Conservation (phyloP, 352 stramenopile genomes). For the Phytophthora fragariaefolia region DNA sequence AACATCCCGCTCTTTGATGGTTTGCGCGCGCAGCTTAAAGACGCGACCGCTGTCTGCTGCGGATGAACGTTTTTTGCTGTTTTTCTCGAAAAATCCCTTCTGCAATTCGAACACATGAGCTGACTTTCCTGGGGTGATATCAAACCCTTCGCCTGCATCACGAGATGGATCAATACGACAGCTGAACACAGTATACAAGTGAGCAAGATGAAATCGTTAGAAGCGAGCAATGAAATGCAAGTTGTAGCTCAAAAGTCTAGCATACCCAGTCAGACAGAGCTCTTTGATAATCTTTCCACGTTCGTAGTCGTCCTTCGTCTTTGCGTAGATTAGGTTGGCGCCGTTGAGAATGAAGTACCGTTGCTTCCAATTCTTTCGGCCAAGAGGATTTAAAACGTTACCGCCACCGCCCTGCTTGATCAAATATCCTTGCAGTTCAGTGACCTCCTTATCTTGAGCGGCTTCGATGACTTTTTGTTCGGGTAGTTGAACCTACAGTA, state of each 20-base stretch:
- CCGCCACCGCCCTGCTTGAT: conserved; percentile 88
- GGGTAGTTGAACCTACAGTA: conserved; percentile 70
- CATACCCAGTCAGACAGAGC: conserved; percentile 76
- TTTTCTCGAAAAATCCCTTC: conserved; percentile 82
- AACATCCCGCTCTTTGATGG: conserved; percentile 80
- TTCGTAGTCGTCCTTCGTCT: conserved; percentile 89
- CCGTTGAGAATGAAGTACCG: conserved; percentile 87
- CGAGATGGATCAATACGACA: conserved; percentile 76
- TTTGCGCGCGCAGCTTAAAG: conserved; percentile 86
- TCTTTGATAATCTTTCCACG: conserved; percentile 89
- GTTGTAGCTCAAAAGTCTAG: not conserved
- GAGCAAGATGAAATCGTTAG: not conserved
- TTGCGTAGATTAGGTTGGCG: conserved; percentile 78
- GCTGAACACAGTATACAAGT: conserved; percentile 23
- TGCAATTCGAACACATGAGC: conserved; percentile 80
- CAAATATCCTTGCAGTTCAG: conserved; percentile 81
- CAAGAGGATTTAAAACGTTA: conserved; percentile 78
- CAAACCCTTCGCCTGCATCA: conserved; percentile 83
- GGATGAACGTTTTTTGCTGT: conserved; percentile 78
- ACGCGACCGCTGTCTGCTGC: conserved; percentile 72
- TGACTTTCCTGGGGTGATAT: conserved; percentile 77
- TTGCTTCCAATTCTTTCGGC: conserved; percentile 90
- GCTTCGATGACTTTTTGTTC: conserved; percentile 85
- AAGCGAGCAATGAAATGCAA: not conserved
- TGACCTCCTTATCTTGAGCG: conserved; percentile 66